phyloP scores from a whole-genome alignment of 257 asterid genomes.

The Penstemon barbatus region DNA sequence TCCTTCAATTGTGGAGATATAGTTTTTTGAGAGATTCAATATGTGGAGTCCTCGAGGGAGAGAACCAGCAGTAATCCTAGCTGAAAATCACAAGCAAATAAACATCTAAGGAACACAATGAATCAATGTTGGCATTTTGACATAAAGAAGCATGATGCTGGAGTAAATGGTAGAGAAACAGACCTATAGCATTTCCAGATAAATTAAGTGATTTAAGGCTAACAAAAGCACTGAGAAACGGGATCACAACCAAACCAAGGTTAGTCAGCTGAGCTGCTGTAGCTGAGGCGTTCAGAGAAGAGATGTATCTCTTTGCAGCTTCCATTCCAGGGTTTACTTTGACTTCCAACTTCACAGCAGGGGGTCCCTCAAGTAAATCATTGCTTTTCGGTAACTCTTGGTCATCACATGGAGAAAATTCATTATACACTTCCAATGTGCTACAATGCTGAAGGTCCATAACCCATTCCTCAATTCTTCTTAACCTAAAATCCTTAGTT shows the following conservation, averaged over 20 bases:
- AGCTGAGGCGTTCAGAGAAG: constrained; percentile 70
- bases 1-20: constrained; percentile 83
- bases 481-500: constrained; percentile 61
- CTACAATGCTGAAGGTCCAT: constrained; percentile 65
- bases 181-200: constrained; percentile 93
- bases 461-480: constrained; percentile 92
- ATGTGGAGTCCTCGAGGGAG: constrained; percentile 94
- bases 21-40: constrained; percentile 89
- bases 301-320: constrained; percentile 76
- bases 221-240: constrained; percentile 77
- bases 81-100: constrained; percentile 34
- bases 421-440: constrained; percentile 56
- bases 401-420: constrained; percentile 36
- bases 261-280: constrained; percentile 84
- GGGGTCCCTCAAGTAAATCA: constrained; percentile 36
- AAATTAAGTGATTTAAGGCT: constrained; percentile 84
- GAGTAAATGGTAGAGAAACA: constrained; percentile 16
- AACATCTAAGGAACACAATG: constrained; percentile 19
- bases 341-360: constrained; percentile 48
- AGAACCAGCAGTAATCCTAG: constrained; percentile 84
- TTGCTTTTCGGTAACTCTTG: constrained; percentile 31
- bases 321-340: constrained; percentile 70
- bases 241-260: constrained; percentile 86
- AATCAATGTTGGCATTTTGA: constrained; percentile 17
- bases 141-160: constrained; percentile 10